Conservation (phyloP, 495 filamentous ascomycete genomes). For the Daldinia childiae region DNA sequence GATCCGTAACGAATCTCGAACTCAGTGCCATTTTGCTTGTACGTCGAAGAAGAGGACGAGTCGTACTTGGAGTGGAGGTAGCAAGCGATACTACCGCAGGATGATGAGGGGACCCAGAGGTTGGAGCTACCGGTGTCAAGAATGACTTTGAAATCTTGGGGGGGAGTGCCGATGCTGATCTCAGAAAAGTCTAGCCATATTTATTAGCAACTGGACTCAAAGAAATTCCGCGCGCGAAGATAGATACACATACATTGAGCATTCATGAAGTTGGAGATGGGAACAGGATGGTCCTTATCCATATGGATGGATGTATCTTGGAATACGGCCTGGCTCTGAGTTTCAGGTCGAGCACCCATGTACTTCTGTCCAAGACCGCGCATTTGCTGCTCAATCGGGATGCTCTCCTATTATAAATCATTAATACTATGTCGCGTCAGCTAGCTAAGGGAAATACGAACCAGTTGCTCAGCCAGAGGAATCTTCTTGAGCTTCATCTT, state of each 20-base stretch:
- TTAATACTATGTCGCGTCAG: constrained; percentile 25
- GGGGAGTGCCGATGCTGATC: constrained; percentile 89
- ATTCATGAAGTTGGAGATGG: constrained; percentile 97
- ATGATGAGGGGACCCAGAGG: constrained; percentile 92
- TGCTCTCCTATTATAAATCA: constrained; percentile 63
- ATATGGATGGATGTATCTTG: constrained; percentile 73
- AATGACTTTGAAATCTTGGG: constrained; percentile 97
- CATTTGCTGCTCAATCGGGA: constrained; percentile 83
- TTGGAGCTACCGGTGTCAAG: constrained; percentile 99
- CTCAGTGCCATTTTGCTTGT: constrained; percentile 87
- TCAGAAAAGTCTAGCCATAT: constrained; percentile 86
- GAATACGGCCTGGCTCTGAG: constrained; percentile 79
- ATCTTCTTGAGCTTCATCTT: constrained; percentile 98
- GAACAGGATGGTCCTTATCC: constrained; percentile 78
- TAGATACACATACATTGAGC: constrained; percentile 84
- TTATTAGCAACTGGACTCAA: constrained; percentile 37
- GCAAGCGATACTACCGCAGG: constrained; percentile 97
- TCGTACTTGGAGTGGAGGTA: constrained; percentile 98
- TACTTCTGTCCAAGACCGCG: constrained; percentile 89
- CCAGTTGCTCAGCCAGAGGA: constrained; percentile 89
- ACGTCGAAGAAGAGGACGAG: constrained; percentile 87
- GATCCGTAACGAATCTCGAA: constrained; percentile 98
- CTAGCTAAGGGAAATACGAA: constrained; percentile 55
- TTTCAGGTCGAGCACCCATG: constrained; percentile 82
- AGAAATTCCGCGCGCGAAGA: neutral